Evolutionary conservation across 2,329 filamentous ascomycete genomes (phyloP).

Genomic region (Massarina eburnea): DNA sequence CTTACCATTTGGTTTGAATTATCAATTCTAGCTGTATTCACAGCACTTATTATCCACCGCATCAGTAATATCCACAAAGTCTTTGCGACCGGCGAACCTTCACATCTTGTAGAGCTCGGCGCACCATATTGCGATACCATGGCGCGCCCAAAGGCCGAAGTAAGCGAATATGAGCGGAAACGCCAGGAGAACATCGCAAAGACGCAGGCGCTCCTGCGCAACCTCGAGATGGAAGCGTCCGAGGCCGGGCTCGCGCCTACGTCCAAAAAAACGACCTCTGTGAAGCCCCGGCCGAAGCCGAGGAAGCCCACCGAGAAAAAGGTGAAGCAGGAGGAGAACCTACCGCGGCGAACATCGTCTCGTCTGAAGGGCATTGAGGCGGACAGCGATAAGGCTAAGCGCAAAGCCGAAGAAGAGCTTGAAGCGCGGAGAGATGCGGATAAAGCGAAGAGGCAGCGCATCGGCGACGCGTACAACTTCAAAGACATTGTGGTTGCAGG

Average conservation of each 20-base stretch:
- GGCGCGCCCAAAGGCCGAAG: constrained; percentile 49
- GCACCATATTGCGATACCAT: too few relatives aligned
- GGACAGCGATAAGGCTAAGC: constrained; percentile 67
- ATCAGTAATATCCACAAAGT: too few relatives aligned
- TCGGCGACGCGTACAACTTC: constrained; percentile 70
- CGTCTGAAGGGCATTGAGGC: constrained; percentile 64
- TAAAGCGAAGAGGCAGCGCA: constrained; percentile 62
- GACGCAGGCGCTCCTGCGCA: constrained; percentile 79
- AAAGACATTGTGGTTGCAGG: constrained; percentile 79
- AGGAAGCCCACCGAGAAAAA: constrained; percentile 45
- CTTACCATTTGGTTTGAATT: too few relatives aligned
- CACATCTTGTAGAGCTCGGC: too few relatives aligned
- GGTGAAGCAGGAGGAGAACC: constrained; percentile 61
- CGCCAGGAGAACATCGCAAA: constrained; percentile 84
- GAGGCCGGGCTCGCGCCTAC: constrained; percentile 68
- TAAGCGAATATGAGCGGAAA: constrained; percentile 86
- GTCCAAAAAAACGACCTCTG: constrained; percentile 51
- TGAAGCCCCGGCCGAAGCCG: constrained; percentile 48
- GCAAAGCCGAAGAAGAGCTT: constrained; percentile 68
- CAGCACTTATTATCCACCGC: too few relatives aligned
- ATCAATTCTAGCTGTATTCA: too few relatives aligned
- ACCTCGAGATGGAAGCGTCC: constrained; percentile 68
- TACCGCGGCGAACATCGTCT: constrained; percentile 62
- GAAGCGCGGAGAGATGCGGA: constrained; percentile 59
- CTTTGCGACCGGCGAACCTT: too few relatives aligned